phyloP scores from a whole-genome alignment of 75 land plant species.

The Chamaecyparis obtusa region DNA sequence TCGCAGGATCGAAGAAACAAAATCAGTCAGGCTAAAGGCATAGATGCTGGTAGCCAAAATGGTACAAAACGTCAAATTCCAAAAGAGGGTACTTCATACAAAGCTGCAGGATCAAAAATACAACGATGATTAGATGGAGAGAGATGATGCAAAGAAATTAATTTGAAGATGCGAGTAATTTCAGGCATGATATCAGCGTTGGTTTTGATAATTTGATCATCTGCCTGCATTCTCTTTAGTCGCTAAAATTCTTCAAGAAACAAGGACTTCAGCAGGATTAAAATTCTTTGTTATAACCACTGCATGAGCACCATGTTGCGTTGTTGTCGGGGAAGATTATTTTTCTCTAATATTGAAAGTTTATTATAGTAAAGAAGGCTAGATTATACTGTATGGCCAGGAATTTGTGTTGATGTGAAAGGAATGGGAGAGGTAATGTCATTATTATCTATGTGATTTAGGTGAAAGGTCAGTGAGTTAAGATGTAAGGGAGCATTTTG shows the following conservation, averaged over 20 bases:
- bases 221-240: background rate
- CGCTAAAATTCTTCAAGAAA: background rate
- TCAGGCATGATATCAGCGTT: background rate
- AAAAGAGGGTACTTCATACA: background rate
- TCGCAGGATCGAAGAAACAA: slow-evolving; percentile 10
- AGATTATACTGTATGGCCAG: background rate
- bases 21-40: background rate
- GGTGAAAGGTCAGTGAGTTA: background rate
- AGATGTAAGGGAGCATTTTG: background rate
- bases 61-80: background rate
- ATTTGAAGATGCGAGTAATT: background rate
- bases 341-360: background rate
- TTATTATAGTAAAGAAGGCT: background rate
- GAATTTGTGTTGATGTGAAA: background rate
- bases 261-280: background rate
- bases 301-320: background rate
- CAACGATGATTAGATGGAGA: background rate
- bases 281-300: background rate
- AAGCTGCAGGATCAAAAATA: slow-evolving; percentile 9
- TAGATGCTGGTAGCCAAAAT: background rate
- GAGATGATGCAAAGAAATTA: background rate
- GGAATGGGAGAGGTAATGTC: background rate
- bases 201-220: background rate
- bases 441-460: background rate
- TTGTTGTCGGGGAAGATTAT: background rate